Conservation (phyloP, 768 basidiomycete genomes). For the Butyriboletus loyo region DNA sequence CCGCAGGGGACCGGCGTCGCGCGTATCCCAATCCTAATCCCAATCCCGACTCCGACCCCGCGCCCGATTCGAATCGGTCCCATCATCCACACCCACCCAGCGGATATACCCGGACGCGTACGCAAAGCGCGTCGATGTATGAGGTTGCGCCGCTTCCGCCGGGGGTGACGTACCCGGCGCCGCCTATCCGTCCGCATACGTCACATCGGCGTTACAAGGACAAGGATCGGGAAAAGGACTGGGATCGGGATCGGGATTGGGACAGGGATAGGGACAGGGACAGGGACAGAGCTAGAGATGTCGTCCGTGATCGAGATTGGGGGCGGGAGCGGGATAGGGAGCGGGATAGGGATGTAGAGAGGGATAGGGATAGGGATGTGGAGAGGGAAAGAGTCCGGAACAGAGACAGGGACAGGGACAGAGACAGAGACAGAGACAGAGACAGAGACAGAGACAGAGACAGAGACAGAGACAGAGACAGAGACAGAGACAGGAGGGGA, state of each 20-base stretch:
- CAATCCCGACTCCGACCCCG: no score
- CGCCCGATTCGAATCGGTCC: background rate
- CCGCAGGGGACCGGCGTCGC: conserved; percentile 5
- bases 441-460: background rate
- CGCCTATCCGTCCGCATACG: conserved; percentile 24
- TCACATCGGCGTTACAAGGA: conserved; percentile 19
- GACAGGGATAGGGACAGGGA: background rate
- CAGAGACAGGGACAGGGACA: background rate
- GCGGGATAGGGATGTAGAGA: background rate
- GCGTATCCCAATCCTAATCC: background rate
- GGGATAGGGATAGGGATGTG: background rate
- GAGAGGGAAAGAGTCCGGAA: conserved; percentile 2
- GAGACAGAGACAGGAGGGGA: background rate
- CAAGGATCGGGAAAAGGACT: background rate
- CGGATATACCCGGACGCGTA: conserved; percentile 6
- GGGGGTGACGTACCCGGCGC: conserved; percentile 26
- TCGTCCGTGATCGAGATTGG: background rate
- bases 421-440: no score
- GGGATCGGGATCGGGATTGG: background rate
- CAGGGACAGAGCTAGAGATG: background rate
- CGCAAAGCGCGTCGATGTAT: conserved; percentile 21
- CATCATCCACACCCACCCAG: background rate
- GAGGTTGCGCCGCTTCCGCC: conserved; percentile 26
- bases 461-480: background rate
- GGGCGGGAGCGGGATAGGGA: background rate